Percentiles rank a stretch among this genome's conserved stretches.
These are phyloP conservation scores for Lavandula angustifolia DNA, from an alignment of 257 asterid genomes.

Conservation along the genomic window DNA sequence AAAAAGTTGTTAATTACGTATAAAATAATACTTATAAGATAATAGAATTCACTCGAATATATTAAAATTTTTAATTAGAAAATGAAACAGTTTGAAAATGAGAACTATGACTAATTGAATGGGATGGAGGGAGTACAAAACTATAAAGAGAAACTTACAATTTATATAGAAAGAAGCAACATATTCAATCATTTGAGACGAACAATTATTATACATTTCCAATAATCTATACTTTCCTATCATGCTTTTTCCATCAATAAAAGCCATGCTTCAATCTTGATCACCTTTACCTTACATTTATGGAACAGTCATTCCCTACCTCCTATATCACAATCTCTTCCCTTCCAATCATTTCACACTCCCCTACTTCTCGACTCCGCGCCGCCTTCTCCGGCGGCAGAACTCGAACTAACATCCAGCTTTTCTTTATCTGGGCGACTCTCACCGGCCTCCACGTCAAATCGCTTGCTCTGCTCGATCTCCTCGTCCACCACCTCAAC, in stretches of 20 bases:
- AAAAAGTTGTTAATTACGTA: no score
- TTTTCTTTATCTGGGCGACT: constrained; percentile 29
- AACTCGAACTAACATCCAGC: constrained; percentile 40
- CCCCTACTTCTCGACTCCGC: constrained; percentile 16
- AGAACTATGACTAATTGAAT: no score
- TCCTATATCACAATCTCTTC: constrained; percentile 21
- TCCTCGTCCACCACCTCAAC: constrained; percentile 59
- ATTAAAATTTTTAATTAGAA: no score
- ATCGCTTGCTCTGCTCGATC: constrained; percentile 45
- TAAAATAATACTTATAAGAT: no score
- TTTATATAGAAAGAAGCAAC: no score
- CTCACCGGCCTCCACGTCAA: constrained; percentile 53
- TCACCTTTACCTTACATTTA: constrained; percentile 10
- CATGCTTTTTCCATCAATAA: constrained; percentile 19
- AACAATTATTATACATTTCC: background rate
- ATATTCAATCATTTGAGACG: no score
- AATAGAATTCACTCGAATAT: no score
- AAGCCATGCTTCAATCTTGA: constrained; percentile 12
- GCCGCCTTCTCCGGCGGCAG: constrained; percentile 22
- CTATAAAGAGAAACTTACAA: no score
- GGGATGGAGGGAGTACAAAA: no score
- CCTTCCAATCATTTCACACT: background rate
- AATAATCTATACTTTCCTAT: background rate
- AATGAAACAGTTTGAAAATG: no score
- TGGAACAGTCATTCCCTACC: constrained; percentile 17